Conservation (phyloP, 1,139 yeast species). For the Hemisphaericaspora lyxosophila region DNA sequence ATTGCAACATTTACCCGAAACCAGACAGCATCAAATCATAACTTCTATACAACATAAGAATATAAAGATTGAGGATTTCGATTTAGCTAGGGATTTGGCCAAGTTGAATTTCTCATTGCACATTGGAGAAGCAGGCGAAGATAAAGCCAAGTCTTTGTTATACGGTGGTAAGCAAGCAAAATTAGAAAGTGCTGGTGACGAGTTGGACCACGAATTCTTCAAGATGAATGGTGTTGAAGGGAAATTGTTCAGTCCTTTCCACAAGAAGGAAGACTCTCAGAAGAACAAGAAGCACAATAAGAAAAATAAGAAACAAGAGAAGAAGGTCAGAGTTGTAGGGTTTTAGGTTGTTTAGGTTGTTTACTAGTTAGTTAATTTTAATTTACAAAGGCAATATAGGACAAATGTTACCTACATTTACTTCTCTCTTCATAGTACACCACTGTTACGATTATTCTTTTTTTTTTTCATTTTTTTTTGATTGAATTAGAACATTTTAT, state of each 20-base stretch:
- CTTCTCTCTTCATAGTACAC: too few relatives aligned
- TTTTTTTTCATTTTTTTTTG: neutral
- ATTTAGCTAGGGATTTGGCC: constrained; percentile 67
- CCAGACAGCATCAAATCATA: constrained; percentile 69
- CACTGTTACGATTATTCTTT: neutral
- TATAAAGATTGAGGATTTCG: constrained; percentile 51
- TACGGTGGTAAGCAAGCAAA: constrained; percentile 85
- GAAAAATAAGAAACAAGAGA: constrained; percentile 68
- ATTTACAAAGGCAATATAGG: too few relatives aligned
- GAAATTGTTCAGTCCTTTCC: constrained; percentile 69
- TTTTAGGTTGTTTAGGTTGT: constrained; percentile 20
- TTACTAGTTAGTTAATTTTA: too few relatives aligned
- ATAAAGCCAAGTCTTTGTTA: constrained; percentile 42
- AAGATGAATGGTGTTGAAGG: constrained; percentile 65
- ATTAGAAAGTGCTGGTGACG: constrained; percentile 72
- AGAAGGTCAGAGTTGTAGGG: constrained; percentile 44
- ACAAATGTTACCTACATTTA: too few relatives aligned
- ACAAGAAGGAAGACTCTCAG: constrained; percentile 41
- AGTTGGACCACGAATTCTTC: constrained; percentile 83
- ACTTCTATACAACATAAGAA: constrained; percentile 59
- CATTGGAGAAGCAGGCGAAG: constrained; percentile 38
- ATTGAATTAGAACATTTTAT: constrained; percentile 1
- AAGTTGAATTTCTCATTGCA: constrained; percentile 80
- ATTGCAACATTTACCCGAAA: constrained; percentile 63
- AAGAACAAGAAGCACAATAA: constrained; percentile 73